A percentile compares a stretch with the other conserved stretches of the same genome.
Conservation (phyloP, 2,329 filamentous ascomycete species). For the Acrodontium crateriforme region DNA sequence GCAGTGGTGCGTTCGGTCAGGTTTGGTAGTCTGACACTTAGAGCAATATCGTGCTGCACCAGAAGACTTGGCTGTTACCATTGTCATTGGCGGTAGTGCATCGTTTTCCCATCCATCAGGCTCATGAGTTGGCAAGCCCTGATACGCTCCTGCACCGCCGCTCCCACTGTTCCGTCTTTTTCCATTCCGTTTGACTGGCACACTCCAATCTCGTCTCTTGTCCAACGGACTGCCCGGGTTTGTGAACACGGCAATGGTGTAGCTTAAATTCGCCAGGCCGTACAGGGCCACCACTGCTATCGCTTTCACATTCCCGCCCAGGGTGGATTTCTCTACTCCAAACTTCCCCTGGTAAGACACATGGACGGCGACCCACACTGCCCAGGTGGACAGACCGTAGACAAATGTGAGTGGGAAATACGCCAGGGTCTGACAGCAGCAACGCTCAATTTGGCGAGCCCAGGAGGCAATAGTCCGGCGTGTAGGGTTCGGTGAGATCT, state of each 20-base stretch:
- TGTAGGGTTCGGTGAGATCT: constrained; percentile 18
- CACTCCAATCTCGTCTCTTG: constrained; percentile 15
- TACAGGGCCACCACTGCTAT: constrained; percentile 58
- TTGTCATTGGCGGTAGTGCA: constrained; percentile 32
- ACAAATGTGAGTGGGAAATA: constrained; percentile 86
- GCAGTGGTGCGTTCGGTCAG: constrained; percentile 92
- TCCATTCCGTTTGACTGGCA: neutral
- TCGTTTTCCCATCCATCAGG: constrained; percentile 24
- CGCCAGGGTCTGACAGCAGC: constrained; percentile 63
- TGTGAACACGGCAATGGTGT: constrained; percentile 87
- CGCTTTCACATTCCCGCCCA: no score
- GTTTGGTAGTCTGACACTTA: constrained; percentile 90
- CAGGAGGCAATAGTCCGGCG: constrained; percentile 36
- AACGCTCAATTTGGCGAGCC: constrained; percentile 62
- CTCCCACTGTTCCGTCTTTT: constrained; percentile 1
- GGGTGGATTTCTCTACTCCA: no score
- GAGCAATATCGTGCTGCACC: constrained; percentile 87
- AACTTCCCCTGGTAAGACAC: constrained; percentile 21
- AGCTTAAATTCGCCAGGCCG: constrained; percentile 69
- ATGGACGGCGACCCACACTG: constrained; percentile 68
- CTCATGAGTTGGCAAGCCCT: constrained; percentile 46
- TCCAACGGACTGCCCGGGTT: constrained; percentile 58
- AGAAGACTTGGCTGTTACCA: constrained; percentile 75
- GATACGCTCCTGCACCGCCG: constrained; percentile 53
- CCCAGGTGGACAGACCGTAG: constrained; percentile 85